phyloP scores from a whole-genome alignment of 2,329 filamentous ascomycete genomes.

The Aspergillus fumigatiaffinis region DNA sequence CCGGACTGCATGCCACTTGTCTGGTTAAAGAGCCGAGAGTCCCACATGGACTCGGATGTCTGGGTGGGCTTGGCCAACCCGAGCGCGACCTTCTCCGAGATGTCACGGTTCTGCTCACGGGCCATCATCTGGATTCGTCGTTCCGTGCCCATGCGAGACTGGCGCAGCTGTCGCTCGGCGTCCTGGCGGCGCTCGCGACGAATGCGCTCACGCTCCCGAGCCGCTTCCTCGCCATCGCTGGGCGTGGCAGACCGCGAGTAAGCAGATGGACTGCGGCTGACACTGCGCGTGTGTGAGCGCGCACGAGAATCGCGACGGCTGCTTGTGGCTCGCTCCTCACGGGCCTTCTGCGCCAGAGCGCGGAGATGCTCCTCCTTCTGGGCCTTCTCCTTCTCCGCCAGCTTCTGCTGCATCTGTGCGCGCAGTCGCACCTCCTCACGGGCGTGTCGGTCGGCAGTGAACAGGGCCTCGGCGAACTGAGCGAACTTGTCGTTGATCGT shows the following conservation, averaged over 20 bases:
- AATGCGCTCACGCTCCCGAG: constrained; percentile 70
- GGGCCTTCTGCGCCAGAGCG: constrained; percentile 81
- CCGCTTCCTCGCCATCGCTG: constrained; percentile 63
- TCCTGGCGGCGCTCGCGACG: constrained; percentile 76
- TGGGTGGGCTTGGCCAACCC: constrained; percentile 93
- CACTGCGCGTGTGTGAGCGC: constrained; percentile 44
- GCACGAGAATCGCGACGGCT: constrained; percentile 45
- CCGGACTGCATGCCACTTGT: constrained; percentile 84
- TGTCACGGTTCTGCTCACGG: constrained; percentile 91
- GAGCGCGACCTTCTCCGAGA: constrained; percentile 92
- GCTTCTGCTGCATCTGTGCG: constrained; percentile 87
- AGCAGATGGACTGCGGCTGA: constrained; percentile 40
- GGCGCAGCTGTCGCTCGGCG: constrained; percentile 82
- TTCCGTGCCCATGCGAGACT: constrained; percentile 94
- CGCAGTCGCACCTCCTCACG: constrained; percentile 92
- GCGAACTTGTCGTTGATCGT: constrained; percentile 99
- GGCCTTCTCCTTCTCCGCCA: constrained; percentile 94
- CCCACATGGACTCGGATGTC: constrained; percentile 91
- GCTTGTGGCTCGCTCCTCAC: constrained; percentile 67
- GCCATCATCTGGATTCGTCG: constrained; percentile 88
- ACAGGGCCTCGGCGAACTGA: constrained; percentile 88
- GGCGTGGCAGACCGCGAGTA: constrained; percentile 46
- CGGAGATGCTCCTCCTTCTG: constrained; percentile 92
- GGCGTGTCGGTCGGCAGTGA: constrained; percentile 90
- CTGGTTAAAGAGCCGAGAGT: constrained; percentile 92